phyloP scores from a whole-genome alignment of 2,329 filamentous ascomycete species.

The Calycina marina region DNA sequence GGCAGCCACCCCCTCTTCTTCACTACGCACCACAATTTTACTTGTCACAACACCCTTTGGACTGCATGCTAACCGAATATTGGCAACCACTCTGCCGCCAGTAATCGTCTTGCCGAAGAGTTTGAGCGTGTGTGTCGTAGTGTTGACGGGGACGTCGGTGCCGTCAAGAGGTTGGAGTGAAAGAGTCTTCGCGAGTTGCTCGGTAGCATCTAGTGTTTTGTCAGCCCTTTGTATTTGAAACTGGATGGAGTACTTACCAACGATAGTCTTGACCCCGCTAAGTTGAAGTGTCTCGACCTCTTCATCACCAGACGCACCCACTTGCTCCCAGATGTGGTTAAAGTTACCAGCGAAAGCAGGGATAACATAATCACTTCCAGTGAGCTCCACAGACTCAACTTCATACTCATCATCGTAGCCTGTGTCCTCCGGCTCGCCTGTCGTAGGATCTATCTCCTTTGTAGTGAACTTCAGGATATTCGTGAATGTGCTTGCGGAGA shows the following conservation, averaged over 20 bases:
- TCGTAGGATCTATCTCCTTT: constrained; percentile 94
- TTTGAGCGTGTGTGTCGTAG: constrained; percentile 87
- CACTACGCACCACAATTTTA: constrained; percentile 82
- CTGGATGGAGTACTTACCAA: constrained; percentile 41
- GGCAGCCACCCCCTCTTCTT: constrained; percentile 81
- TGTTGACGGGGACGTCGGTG: constrained; percentile 77
- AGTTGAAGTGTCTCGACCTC: constrained; percentile 84
- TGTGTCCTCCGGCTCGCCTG: constrained; percentile 76
- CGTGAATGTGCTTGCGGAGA: constrained; percentile 69
- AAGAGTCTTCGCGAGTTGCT: constrained; percentile 72
- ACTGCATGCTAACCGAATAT: constrained; percentile 85
- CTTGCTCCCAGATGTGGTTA: constrained; percentile 88
- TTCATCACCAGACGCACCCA: constrained; percentile 77
- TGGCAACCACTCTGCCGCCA: constrained; percentile 76
- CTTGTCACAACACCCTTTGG: constrained; percentile 88
- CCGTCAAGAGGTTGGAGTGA: constrained; percentile 90
- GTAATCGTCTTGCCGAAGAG: constrained; percentile 89
- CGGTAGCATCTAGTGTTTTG: constrained; percentile 59
- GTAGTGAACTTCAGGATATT: constrained; percentile 94
- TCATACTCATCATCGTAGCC: constrained; percentile 98
- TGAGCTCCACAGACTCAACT: constrained; percentile 81
- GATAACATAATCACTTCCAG: constrained; percentile 84
- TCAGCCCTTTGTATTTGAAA: constrained; percentile 12
- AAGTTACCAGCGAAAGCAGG: constrained; percentile 92
- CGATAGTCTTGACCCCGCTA: constrained; percentile 78